phyloP scores from a whole-genome alignment of 129 eudicot genomes.

The Helianthus annuus region DNA sequence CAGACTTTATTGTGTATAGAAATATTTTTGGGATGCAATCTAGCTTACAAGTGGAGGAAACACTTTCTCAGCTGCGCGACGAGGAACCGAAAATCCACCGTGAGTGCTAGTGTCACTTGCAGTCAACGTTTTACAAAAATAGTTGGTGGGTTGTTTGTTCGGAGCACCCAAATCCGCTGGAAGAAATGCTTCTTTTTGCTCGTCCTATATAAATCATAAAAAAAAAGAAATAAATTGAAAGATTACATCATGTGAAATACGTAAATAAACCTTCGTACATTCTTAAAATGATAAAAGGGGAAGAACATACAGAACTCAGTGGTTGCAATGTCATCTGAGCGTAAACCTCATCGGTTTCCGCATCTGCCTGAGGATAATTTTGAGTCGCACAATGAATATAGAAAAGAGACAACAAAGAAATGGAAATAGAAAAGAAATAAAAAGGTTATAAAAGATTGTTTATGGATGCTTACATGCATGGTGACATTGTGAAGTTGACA shows the following conservation, averaged over 20 bases:
- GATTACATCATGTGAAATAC: background rate
- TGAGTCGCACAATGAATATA: slow-evolving; percentile 18
- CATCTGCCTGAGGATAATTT: slow-evolving; percentile 71
- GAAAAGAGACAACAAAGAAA: background rate
- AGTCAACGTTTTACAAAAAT: slow-evolving; percentile 86
- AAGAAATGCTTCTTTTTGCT: slow-evolving; percentile 79
- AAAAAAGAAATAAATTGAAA: background rate
- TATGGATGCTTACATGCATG: slow-evolving; percentile 68
- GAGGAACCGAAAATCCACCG: slow-evolving; percentile 96
- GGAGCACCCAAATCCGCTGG: slow-evolving; percentile 78
- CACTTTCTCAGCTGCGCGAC: slow-evolving; percentile 93
- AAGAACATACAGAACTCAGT: slow-evolving; percentile 57
- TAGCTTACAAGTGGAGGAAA: slow-evolving; percentile 77
- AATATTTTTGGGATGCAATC: background rate
- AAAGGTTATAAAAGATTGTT: background rate
- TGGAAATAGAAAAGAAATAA: background rate
- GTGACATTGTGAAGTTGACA: slow-evolving; percentile 94
- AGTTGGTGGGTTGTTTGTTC: slow-evolving; percentile 87
- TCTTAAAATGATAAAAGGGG: background rate
- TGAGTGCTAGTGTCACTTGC: slow-evolving; percentile 97
- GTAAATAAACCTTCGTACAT: background rate
- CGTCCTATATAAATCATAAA: slow-evolving; percentile 48
- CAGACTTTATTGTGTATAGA: background rate
- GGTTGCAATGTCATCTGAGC: slow-evolving; percentile 96
- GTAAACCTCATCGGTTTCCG: slow-evolving; percentile 87